Evolutionary conservation across 192 early-diverging fungal genomes (phyloP), one percentile per base, ranked within the genome.

Genomic region (Coemansia asiatica): DNA sequence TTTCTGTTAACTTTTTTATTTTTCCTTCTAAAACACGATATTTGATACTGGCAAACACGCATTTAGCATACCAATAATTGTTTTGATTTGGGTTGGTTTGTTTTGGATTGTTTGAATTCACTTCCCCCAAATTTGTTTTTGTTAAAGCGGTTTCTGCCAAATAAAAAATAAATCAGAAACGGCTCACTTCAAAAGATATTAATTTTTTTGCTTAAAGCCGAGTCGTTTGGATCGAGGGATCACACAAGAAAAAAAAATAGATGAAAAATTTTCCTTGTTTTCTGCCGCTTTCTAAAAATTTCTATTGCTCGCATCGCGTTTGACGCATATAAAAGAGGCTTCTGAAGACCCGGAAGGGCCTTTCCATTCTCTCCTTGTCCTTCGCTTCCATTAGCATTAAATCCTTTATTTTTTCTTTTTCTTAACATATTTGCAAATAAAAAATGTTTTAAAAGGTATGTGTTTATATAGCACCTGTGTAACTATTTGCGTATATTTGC

Each of bases 321-420:
- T 13, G 15, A 16, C 40, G 40, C 40, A 44, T 44, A 44, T 44
- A 44, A 44, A 44, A 44, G 10, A 44, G 40, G 40, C 40, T 44
- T 5, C 10, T 12, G 40, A 2, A 9, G 40, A 44, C n/a, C 28
- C 29, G 9, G 16, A 23, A 46, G 19, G 25, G 18, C 46, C 47
- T 12, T 44, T 44, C 40, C 40, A 2, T 44, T 16, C 10, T 44
- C 1, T 9, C 15, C 10, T 44, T 44, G 2, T 44, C 40, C 15
- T 44, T 44, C 40, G 31, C 15, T 44, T 16, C 10, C 35, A 36
- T 10, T 10, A 10, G 12, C 40, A 16, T 2, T 16, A 13, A 13
- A 16, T 65, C 12, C 56, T 40, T 40, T n/a, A 56, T 29, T 54
- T 65, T 46, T 60, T 27, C 63, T 61, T 61, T 59, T 50, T 44